Conservation (phyloP, 2,329 filamentous ascomycete species). For the Aspergillus spinulosporus region DNA sequence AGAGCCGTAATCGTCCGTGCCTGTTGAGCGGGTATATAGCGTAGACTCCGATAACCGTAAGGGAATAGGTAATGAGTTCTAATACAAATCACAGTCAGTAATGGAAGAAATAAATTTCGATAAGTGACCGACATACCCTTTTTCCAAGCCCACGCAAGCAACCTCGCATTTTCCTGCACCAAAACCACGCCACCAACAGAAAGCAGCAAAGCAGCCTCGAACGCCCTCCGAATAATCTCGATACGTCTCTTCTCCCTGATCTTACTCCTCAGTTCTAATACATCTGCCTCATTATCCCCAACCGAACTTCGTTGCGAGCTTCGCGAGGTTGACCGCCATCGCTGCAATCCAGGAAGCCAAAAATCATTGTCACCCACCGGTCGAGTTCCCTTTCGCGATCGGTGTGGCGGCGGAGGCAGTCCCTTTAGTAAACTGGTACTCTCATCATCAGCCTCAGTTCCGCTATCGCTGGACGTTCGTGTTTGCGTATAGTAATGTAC, state of each 20-base stretch:
- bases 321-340: constrained; percentile 34
- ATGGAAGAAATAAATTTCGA: neutral
- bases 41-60: constrained; percentile 37
- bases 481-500: constrained; percentile 55
- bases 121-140: constrained; percentile 34
- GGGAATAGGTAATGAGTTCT: constrained; percentile 38
- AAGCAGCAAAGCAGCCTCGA: constrained; percentile 57
- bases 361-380: constrained; percentile 28
- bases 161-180: constrained; percentile 33
- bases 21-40: constrained; percentile 56
- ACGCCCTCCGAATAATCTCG: constrained; percentile 50
- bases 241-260: constrained; percentile 36
- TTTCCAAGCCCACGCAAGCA: constrained; percentile 38
- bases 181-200: constrained; percentile 51
- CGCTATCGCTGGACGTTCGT: constrained; percentile 75
- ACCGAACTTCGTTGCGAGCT: constrained; percentile 35
- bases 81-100: constrained; percentile 16
- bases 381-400: constrained; percentile 65
- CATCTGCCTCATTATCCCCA: constrained; percentile 29
- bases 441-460: constrained; percentile 94
- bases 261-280: constrained; percentile 25
- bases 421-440: constrained; percentile 72
- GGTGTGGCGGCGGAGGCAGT: constrained; percentile 73
- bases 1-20: constrained; percentile 30
- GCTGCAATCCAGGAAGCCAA: constrained; percentile 33